phyloP scores from a whole-genome alignment of 345 rosid genomes.

The Sisymbrium irio region DNA sequence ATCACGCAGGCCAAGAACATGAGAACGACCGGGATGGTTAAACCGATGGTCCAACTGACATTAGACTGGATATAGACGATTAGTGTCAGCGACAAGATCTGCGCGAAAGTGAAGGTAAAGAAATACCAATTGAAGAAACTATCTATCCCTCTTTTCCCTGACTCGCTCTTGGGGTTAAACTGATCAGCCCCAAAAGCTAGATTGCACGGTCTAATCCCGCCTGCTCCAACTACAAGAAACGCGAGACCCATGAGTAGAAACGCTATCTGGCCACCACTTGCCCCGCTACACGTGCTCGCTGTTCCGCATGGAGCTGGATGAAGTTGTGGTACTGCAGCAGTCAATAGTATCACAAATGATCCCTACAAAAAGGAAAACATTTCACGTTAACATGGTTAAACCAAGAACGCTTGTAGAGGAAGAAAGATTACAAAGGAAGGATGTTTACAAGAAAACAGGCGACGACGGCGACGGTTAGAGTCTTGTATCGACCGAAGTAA shows the following conservation, averaged over 20 bases:
- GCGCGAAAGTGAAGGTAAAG: conserved; percentile 77
- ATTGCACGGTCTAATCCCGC: conserved; percentile 77
- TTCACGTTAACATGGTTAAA: not conserved
- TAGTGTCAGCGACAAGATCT: conserved; percentile 60
- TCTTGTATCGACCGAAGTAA: conserved; percentile 78
- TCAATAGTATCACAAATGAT: conserved; percentile 50
- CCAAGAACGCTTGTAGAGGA: not conserved
- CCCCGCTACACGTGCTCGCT: conserved; percentile 40
- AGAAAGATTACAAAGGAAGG: not conserved
- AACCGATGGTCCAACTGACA: conserved; percentile 73
- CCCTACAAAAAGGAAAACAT: conserved; percentile 42
- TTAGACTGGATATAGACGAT: conserved; percentile 72
- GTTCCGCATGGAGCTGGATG: conserved; percentile 52
- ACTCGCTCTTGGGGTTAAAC: conserved; percentile 60
- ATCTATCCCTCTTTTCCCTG: conserved; percentile 66
- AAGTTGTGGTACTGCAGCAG: conserved; percentile 54
- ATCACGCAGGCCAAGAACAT: conserved; percentile 61
- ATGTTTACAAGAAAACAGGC: conserved; percentile 65
- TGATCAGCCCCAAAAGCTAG: conserved; percentile 81
- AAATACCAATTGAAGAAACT: conserved; percentile 90
- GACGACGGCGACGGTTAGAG: conserved; percentile 55
- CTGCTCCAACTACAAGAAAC: conserved; percentile 63
- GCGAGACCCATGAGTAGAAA: conserved; percentile 55
- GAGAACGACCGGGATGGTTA: conserved; percentile 59
- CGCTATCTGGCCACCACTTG: conserved; percentile 60